phyloP scores from a whole-genome alignment of 257 asterid genomes.

The Handroanthus guayacan region DNA sequence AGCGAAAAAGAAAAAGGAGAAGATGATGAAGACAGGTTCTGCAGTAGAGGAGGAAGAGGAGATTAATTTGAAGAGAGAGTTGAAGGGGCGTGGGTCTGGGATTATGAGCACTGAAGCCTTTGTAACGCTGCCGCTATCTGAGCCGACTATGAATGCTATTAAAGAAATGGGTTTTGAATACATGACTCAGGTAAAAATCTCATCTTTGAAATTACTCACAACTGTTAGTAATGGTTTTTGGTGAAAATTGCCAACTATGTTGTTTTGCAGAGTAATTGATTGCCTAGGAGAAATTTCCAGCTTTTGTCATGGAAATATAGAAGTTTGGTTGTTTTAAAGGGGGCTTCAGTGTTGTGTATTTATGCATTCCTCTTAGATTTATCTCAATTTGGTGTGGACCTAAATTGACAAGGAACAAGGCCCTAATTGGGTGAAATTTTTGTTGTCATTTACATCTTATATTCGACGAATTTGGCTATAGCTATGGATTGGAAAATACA shows the following conservation, averaged over 20 bases:
- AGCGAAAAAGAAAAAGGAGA: conserved; percentile 38
- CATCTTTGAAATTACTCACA: neutral
- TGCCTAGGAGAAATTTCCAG: conserved; percentile 5
- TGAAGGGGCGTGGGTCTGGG: conserved; percentile 60
- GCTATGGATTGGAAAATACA: neutral
- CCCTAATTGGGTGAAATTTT: neutral
- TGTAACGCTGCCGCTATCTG: conserved; percentile 56
- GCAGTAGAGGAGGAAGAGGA: conserved; percentile 28
- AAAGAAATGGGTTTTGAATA: conserved; percentile 71
- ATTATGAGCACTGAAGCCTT: conserved; percentile 86
- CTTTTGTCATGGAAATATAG: neutral
- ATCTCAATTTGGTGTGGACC: neutral
- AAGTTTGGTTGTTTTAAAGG: neutral
- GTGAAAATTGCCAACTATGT: neutral
- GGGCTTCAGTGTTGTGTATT: neutral
- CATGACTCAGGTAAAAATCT: conserved; percentile 84
- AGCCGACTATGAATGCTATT: conserved; percentile 74
- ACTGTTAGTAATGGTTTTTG: neutral
- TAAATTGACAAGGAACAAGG: neutral
- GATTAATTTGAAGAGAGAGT: conserved; percentile 46
- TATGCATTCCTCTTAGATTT: neutral
- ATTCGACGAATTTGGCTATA: neutral
- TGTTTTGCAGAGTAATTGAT: neutral
- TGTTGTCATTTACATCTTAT: neutral
- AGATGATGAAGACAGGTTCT: conserved; percentile 23